phyloP scores from a whole-genome alignment of 108 stramenopile species.

The Skeletonema grethae region DNA sequence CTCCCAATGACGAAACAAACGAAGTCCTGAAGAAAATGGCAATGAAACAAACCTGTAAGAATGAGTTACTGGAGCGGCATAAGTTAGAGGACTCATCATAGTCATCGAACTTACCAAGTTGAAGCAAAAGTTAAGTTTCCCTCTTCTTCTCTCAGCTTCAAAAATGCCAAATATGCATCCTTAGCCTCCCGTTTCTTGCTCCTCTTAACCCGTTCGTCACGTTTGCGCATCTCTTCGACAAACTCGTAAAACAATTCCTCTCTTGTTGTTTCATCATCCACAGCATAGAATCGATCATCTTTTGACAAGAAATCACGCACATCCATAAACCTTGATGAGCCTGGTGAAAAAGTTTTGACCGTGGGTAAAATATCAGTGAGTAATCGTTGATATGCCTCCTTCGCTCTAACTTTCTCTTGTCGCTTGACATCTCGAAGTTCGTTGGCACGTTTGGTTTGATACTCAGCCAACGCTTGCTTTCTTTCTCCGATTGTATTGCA shows the following conservation, averaged over 20 bases:
- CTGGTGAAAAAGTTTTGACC: slow-evolving; percentile 44
- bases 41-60: neutral
- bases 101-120: slow-evolving; percentile 57
- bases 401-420: slow-evolving; percentile 72
- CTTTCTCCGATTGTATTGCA: slow-evolving; percentile 74
- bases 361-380: slow-evolving; percentile 64
- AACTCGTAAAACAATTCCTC: slow-evolving; percentile 77
- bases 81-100: neutral
- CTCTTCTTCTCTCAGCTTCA: slow-evolving; percentile 65
- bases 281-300: slow-evolving; percentile 84
- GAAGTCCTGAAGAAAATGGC: slow-evolving; percentile 36
- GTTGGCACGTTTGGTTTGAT: slow-evolving; percentile 87
- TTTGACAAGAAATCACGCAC: slow-evolving; percentile 65
- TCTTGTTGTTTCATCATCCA: slow-evolving; percentile 68
- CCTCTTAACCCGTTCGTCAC: slow-evolving; percentile 72
- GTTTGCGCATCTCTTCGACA: slow-evolving; percentile 78
- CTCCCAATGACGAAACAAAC: slow-evolving; percentile 56
- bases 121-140: slow-evolving; percentile 73
- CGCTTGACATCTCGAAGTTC: slow-evolving; percentile 72
- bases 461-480: slow-evolving; percentile 85
- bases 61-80: neutral
- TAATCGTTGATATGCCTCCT: slow-evolving; percentile 70
- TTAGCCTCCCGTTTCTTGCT: slow-evolving; percentile 71
- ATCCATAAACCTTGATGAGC: slow-evolving; percentile 56
- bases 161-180: slow-evolving; percentile 56